Evolutionary conservation across 768 basidiomycete genomes (phyloP).

Genomic region (Nidularia sp.): DNA sequence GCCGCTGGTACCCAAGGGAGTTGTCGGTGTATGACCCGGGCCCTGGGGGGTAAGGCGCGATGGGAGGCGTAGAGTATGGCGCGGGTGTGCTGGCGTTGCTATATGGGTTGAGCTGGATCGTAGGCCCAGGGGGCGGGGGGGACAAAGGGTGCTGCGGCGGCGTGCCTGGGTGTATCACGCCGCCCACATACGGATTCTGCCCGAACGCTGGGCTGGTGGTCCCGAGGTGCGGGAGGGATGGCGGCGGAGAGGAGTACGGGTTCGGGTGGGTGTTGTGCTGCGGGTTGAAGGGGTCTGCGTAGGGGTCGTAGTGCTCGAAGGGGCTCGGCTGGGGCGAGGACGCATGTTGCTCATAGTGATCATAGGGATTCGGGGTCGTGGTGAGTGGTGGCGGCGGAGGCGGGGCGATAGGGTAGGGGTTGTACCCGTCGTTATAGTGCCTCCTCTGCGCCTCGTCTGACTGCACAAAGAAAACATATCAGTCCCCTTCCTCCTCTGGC

Average conservation of each 20-base stretch:
- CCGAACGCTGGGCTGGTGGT: slow-evolving; percentile 5
- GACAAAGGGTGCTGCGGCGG: slow-evolving; percentile 4
- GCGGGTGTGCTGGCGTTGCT: not conserved
- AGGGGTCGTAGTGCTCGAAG: slow-evolving; percentile 34
- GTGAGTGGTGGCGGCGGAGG: slow-evolving; percentile 6
- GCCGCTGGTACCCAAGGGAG: slow-evolving; percentile 6
- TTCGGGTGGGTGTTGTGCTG: slow-evolving; percentile 17
- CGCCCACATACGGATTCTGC: too few relatives aligned
- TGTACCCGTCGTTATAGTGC: slow-evolving; percentile 67
- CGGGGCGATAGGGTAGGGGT: slow-evolving; percentile 30
- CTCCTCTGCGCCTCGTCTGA: slow-evolving; percentile 61
- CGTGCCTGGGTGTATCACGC: too few relatives aligned
- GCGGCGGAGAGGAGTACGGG: slow-evolving; percentile 17
- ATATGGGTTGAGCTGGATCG: slow-evolving; percentile 8
- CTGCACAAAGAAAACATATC: slow-evolving; percentile 19
- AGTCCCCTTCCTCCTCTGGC: too few relatives aligned
- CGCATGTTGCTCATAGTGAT: slow-evolving; percentile 26
- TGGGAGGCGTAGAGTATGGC: too few relatives aligned
- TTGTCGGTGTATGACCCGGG: slow-evolving; percentile 11
- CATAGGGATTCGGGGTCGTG: slow-evolving; percentile 32
- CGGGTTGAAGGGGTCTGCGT: slow-evolving; percentile 17
- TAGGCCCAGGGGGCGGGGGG: slow-evolving; percentile 9
- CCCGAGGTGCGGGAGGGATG: slow-evolving; percentile 12
- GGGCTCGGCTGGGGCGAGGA: slow-evolving; percentile 18
- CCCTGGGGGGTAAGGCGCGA: not conserved